Conservation (phyloP, 2,329 filamentous ascomycete genomes). For the Aspergillus uvarum region DNA sequence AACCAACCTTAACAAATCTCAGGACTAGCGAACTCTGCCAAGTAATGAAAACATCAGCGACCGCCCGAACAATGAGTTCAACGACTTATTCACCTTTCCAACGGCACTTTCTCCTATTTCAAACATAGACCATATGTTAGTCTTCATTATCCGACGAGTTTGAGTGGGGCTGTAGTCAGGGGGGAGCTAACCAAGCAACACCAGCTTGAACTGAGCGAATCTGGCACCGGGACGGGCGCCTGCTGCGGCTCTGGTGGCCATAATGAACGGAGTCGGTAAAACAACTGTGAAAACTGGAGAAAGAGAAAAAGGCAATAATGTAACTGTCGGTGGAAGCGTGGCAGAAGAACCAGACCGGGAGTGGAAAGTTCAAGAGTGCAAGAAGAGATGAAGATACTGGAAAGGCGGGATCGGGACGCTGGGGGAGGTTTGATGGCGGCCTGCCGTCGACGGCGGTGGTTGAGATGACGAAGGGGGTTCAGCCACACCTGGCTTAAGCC, state of each 20-base stretch:
- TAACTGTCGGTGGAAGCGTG: background rate
- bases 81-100: constrained; percentile 71
- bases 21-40: constrained; percentile 90
- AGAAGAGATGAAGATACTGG: constrained; percentile 23
- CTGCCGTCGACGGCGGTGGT: constrained; percentile 13
- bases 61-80: constrained; percentile 14
- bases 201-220: constrained; percentile 99
- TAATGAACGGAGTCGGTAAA: constrained; percentile 47
- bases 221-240: constrained; percentile 66
- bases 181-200: constrained; percentile 75
- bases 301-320: background rate
- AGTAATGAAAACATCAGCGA: constrained; percentile 36
- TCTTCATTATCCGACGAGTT: constrained; percentile 5
- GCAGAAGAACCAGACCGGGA: background rate
- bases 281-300: constrained; percentile 11
- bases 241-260: constrained; percentile 84
- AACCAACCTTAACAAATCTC: constrained; percentile 92
- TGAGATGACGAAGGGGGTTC: constrained; percentile 36
- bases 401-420: constrained; percentile 22
- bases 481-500: constrained; percentile 30
- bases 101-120: constrained; percentile 89
- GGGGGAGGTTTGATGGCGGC: constrained; percentile 22
- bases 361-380: constrained; percentile 12
- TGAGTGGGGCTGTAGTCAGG: constrained; percentile 4
- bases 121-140: constrained; percentile 19